Evolutionary conservation across 208 protist genomes (phyloP).

Genomic region (Crithidia fasciculata): DNA sequence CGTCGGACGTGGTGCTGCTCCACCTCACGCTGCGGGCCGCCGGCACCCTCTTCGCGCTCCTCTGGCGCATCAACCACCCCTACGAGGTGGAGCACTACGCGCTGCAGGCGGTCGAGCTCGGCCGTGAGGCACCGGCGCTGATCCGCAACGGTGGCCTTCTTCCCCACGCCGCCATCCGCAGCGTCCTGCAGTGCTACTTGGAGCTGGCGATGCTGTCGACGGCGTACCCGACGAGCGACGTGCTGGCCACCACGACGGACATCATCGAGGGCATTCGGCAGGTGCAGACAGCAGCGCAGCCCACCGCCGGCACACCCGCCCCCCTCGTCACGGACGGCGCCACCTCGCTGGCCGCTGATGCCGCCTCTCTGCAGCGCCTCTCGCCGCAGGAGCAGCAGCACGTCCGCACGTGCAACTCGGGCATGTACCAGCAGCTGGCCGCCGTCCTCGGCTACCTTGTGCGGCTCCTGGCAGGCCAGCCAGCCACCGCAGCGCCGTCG

Average conservation of each 20-base stretch:
- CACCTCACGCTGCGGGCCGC: slow-evolving; percentile 56
- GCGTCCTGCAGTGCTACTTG: slow-evolving; percentile 79
- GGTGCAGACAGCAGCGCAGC: slow-evolving; percentile 47
- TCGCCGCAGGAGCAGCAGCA: slow-evolving; percentile 87
- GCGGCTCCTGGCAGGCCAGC: slow-evolving; percentile 39
- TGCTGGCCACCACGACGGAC: slow-evolving; percentile 55
- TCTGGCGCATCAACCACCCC: slow-evolving; percentile 81
- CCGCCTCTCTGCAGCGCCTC: slow-evolving; percentile 46
- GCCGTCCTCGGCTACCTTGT: slow-evolving; percentile 71
- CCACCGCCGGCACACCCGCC: not conserved
- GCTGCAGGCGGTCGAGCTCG: slow-evolving; percentile 30
- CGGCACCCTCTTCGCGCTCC: slow-evolving; percentile 61
- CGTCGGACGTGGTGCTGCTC: slow-evolving; percentile 44
- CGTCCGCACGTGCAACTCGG: slow-evolving; percentile 75
- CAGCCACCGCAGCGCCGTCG: not conserved
- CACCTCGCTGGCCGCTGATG: slow-evolving; percentile 31
- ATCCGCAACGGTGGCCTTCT: slow-evolving; percentile 52
- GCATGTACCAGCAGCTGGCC: slow-evolving; percentile 89
- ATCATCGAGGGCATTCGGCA: slow-evolving; percentile 55
- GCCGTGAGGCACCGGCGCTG: slow-evolving; percentile 36
- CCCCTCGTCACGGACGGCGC: not conserved
- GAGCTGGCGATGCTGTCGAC: slow-evolving; percentile 54
- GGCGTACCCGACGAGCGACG: slow-evolving; percentile 28
- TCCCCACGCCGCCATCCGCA: slow-evolving; percentile 79
- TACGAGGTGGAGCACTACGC: slow-evolving; percentile 67